Evolutionary conservation across 176 grass and related monocot species (phyloP), one percentile per base, ranked within the genome.

Genomic region (Juncus inflexus): DNA sequence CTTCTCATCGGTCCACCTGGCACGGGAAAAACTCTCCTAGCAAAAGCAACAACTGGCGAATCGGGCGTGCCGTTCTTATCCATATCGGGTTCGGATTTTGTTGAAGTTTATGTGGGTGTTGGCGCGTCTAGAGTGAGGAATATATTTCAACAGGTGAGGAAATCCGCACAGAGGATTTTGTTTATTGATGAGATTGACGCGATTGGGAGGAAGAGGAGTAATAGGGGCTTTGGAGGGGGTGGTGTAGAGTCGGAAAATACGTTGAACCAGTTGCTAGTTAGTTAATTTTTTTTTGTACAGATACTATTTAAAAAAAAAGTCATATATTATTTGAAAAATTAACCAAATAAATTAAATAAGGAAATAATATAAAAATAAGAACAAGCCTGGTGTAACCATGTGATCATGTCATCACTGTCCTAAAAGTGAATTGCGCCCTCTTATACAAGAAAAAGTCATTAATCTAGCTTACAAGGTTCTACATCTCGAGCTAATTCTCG

Each of bases 51-150:
- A 0, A 87, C 87, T 49, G 92, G 87, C 56, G 92, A 97, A 62
- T 97, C 87, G 63, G 77, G 19, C 67, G 87, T 97, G 12, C 92
- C 92, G 15, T 97, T 97, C 64, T 86, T 89, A 65, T 91, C 82
- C 45, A 91, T 97, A 51, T 86, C 92, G 73, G 87, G 85, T 67
- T 89, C 88, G 47, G 85, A 91, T 14, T 97, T 97, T 64, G 81
- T 97, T 79, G 88, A 97, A 76, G 89, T 97, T 87, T 91, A 91
- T 89, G 88, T 91, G 79, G 94, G 94, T 81, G 88, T 97, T 61
- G 92, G 92, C 50, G 84, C 92, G 55, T 88, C 94, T 60, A 89
- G 87, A 68, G 88, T 97, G 50, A 65, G 88, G 62, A 86, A 65
- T 74, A 80, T 97, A 60, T 97, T 91, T 60, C 85, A 97, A 82